A percentile compares a stretch with the other conserved stretches of the same genome.
These are phyloP conservation scores for Diplogelasinospora grovesii DNA, from an alignment of 495 filamentous ascomycete genomes.

Conservation along the genomic window DNA sequence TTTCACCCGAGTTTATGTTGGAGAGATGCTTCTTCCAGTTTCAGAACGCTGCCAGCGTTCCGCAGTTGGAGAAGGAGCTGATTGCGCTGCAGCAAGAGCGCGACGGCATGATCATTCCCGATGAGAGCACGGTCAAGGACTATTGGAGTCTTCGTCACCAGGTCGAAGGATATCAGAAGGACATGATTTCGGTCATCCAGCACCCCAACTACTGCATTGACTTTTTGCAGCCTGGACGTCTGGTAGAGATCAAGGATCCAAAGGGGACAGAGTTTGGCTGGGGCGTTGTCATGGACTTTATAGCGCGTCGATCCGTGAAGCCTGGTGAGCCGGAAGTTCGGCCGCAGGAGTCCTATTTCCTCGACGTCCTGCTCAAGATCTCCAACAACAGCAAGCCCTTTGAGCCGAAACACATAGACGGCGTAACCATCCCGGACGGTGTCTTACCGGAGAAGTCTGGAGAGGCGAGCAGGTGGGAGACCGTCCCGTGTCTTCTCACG, in stretches of 20 bases:
- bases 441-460: slow-evolving; percentile 15
- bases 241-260: slow-evolving; percentile 74
- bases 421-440: slow-evolving; percentile 29
- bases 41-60: slow-evolving; percentile 83
- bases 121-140: slow-evolving; percentile 83
- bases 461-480: slow-evolving; percentile 56
- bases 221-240: slow-evolving; percentile 73
- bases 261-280: slow-evolving; percentile 76
- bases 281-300: slow-evolving; percentile 75
- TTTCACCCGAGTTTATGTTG: slow-evolving; percentile 95
- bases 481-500: slow-evolving; percentile 78
- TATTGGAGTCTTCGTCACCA: slow-evolving; percentile 85
- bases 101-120: slow-evolving; percentile 64
- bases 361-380: slow-evolving; percentile 77
- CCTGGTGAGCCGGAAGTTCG: slow-evolving; percentile 54
- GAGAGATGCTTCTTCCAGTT: slow-evolving; percentile 97
- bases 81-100: slow-evolving; percentile 64
- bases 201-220: slow-evolving; percentile 77
- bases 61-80: slow-evolving; percentile 73
- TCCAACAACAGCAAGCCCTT: slow-evolving; percentile 46
- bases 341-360: slow-evolving; percentile 65
- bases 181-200: slow-evolving; percentile 81
- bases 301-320: slow-evolving; percentile 52
- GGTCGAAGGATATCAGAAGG: slow-evolving; percentile 69
- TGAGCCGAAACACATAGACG: slow-evolving; percentile 19